Evolutionary conservation across 768 basidiomycete genomes (phyloP), one percentile per base, ranked within the genome.

Genomic region (Termitomyces sp.): DNA sequence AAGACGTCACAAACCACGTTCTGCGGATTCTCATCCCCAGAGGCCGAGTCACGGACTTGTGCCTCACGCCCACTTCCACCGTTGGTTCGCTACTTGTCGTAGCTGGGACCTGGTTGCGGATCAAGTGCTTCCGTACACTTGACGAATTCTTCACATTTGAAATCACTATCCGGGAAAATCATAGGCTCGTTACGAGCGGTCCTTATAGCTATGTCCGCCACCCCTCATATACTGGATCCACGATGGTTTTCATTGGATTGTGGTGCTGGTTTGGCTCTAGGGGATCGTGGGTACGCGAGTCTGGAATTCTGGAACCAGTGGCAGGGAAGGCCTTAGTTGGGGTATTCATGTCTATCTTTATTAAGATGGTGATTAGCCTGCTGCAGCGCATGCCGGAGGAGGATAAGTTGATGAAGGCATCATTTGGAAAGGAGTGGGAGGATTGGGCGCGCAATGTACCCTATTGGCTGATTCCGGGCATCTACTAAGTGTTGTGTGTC

Each of bases 171-270:
- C n/a, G n/a, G n/a, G n/a, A n/a, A n/a, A n/a, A n/a, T n/a, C n/a
- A n/a, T n/a, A n/a, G n/a, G n/a, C n/a, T n/a, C n/a, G n/a, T n/a
- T n/a, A n/a, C n/a, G 10, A 60, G 55, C 1, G 70, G 72, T 0
- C 69, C 71, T 7, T 72, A 73, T 53, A 33, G 55, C 25, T 50
- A 68, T 18, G 67, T 71, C 10, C 71, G 72, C 32, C 72, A 73
- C 53, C 71, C 73, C 3, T 57, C 63, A 20, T 74, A 74, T 50
- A 56, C 66, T 0, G 71, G 65, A 20, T 59, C 27, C 7, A 39
- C 58, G 1, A 38, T 65, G 27, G 42, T 77, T 3, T 57, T 64
- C 7, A 54, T 57, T n/a, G 5, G 62, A 0, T 72, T 74, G 0
- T 20, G 18, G 7, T 31, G 33, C 57, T 69, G 49, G 63, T 71